phyloP scores from a whole-genome alignment of 345 rosid genomes.

The Erodium maritimum region DNA sequence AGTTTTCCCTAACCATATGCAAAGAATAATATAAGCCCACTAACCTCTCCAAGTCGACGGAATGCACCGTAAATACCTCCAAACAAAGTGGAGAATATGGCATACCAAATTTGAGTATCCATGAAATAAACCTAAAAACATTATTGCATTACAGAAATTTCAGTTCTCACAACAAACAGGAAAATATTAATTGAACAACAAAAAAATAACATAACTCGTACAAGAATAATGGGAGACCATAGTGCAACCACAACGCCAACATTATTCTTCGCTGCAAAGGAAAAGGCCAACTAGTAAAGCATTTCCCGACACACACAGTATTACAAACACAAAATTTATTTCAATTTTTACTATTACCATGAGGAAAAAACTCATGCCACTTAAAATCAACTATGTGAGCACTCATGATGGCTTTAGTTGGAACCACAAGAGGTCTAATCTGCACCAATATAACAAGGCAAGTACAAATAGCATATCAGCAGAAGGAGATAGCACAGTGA shows the following conservation, averaged over 20 bases:
- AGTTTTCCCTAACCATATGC: background rate
- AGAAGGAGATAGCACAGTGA: background rate
- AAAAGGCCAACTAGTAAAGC: background rate
- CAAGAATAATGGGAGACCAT: constrained; percentile 98
- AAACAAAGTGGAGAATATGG: constrained; percentile 90
- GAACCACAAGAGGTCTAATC: constrained; percentile 53
- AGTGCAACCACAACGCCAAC: constrained; percentile 93
- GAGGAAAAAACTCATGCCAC: constrained; percentile 65
- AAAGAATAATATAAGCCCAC: background rate
- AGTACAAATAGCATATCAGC: background rate
- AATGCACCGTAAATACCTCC: constrained; percentile 99
- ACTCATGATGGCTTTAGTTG: constrained; percentile 46
- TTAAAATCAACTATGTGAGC: constrained; percentile 21
- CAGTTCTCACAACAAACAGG: background rate
- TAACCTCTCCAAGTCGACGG: constrained; percentile 98
- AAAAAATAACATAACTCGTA: constrained; percentile 18
- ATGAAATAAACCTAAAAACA: constrained; percentile 73
- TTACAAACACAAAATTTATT: constrained; percentile 14
- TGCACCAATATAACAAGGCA: constrained; percentile 9
- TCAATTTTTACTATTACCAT: constrained; percentile 22
- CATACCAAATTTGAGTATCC: constrained; percentile 99
- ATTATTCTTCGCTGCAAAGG: constrained; percentile 78
- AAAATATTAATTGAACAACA: background rate
- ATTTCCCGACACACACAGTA: background rate
- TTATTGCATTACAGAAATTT: constrained; percentile 5